A percentile compares a stretch with the other conserved stretches of the same genome.
Evolutionary conservation across 768 basidiomycete species (phyloP).

Genomic region (Suillus cothurnatus): DNA sequence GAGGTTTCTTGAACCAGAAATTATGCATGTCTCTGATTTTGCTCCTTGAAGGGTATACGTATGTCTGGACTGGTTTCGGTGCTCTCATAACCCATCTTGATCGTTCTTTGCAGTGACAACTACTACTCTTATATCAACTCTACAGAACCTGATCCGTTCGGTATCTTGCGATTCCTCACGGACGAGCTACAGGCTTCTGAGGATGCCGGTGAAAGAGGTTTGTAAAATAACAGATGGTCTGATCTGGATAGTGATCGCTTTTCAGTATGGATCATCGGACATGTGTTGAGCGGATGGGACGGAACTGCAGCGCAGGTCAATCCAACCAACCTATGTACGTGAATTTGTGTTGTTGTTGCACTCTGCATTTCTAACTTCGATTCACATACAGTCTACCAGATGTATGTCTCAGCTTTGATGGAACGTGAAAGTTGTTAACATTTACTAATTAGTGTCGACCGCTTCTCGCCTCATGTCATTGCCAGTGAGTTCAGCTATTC

Average conservation of each 20-base stretch:
- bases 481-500: constrained; percentile 35
- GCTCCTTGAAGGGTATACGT: constrained; percentile 35
- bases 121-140: constrained; percentile 53
- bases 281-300: constrained; percentile 51
- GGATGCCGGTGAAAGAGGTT: constrained; percentile 48
- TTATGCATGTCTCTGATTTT: not conserved
- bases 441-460: constrained; percentile 38
- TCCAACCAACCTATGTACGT: constrained; percentile 48
- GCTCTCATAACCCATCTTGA: not conserved
- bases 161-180: constrained; percentile 52
- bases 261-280: constrained; percentile 52
- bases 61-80: constrained; percentile 11
- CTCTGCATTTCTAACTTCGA: constrained; percentile 4
- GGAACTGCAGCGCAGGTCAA: constrained; percentile 42
- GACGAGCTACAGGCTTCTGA: constrained; percentile 57
- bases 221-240: constrained; percentile 1
- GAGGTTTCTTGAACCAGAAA: constrained; percentile 12
- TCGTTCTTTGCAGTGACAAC: constrained; percentile 34
- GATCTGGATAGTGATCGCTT: not conserved
- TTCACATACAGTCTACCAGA: constrained; percentile 44
- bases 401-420: constrained; percentile 28
- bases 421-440: not conserved
- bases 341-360: not conserved
- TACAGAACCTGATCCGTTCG: constrained; percentile 45
- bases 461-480: constrained; percentile 50